Conservation (phyloP, 169 alveolate species). For the Hepatocystis sp. region DNA sequence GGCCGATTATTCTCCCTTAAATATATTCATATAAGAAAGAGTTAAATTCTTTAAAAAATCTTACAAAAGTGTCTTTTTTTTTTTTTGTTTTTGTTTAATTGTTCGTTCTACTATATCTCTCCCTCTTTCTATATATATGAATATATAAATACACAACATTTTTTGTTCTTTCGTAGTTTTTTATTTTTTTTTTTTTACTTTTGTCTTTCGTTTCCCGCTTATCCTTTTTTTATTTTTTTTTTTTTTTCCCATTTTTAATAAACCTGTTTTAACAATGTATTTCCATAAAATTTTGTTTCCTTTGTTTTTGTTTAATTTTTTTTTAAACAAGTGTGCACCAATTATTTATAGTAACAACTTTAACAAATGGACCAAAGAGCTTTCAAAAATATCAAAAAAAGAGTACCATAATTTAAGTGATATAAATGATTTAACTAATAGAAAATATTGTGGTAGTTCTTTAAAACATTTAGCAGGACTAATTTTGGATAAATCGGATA, state of each 20-base stretch:
- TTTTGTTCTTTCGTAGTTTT: too few relatives aligned
- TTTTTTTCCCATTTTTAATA: background rate
- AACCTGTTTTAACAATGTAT: slow-evolving; percentile 7
- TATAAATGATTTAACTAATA: slow-evolving; percentile 16
- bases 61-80: too few relatives aligned
- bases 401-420: slow-evolving; percentile 43
- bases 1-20: too few relatives aligned
- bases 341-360: slow-evolving; percentile 41
- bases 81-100: too few relatives aligned
- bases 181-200: too few relatives aligned
- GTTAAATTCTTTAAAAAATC: too few relatives aligned
- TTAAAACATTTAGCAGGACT: slow-evolving; percentile 68
- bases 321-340: slow-evolving; percentile 14
- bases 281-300: slow-evolving; percentile 9
- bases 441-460: slow-evolving; percentile 68
- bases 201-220: too few relatives aligned
- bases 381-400: slow-evolving; percentile 39
- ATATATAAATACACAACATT: too few relatives aligned
- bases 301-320: slow-evolving; percentile 3
- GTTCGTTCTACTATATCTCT: too few relatives aligned
- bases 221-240: too few relatives aligned
- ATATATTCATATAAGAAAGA: too few relatives aligned
- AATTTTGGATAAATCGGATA: slow-evolving; percentile 60
- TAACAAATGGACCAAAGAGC: slow-evolving; percentile 66
- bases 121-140: too few relatives aligned